phyloP scores from a whole-genome alignment of 371 early-diverging fungal genomes.

The Chytridium lagenaria region DNA sequence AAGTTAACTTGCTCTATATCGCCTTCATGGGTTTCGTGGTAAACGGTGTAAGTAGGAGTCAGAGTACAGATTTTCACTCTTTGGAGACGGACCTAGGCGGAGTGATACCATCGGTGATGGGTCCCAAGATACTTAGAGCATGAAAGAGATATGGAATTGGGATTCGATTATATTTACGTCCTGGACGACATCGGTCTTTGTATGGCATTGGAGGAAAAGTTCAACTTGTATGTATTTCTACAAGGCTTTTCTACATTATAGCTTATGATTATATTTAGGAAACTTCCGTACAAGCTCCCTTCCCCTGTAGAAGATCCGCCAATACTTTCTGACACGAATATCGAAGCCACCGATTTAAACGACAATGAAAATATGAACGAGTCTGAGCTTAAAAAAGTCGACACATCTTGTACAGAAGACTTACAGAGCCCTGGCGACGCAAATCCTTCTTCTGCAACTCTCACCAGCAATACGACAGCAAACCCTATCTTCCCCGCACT shows the following conservation, averaged over 20 bases:
- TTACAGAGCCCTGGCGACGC: no score
- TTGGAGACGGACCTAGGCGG: neutral
- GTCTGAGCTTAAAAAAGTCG: no score
- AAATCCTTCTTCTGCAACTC: no score
- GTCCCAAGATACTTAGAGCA: neutral
- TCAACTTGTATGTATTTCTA: neutral
- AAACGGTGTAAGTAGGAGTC: neutral
- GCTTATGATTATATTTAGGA: neutral
- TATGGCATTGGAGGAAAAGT: neutral
- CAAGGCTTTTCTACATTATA: neutral
- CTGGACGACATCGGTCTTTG: neutral
- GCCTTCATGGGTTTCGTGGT: neutral
- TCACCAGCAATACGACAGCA: neutral
- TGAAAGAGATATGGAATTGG: neutral
- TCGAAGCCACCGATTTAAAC: neutral
- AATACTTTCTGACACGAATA: no score
- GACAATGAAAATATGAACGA: neutral
- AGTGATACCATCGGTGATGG: neutral
- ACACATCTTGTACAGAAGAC: no score
- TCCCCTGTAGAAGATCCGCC: no score
- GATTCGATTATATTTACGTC: neutral
- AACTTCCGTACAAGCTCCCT: neutral
- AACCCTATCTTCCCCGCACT: neutral
- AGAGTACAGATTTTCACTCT: slow-evolving; percentile 5
- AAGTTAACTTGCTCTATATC: neutral